Percentiles rank a stretch among this genome's conserved stretches.
These are phyloP conservation scores for Sclerotinia borealis DNA, from an alignment of 2,329 filamentous ascomycete species.

Conservation along the genomic window DNA sequence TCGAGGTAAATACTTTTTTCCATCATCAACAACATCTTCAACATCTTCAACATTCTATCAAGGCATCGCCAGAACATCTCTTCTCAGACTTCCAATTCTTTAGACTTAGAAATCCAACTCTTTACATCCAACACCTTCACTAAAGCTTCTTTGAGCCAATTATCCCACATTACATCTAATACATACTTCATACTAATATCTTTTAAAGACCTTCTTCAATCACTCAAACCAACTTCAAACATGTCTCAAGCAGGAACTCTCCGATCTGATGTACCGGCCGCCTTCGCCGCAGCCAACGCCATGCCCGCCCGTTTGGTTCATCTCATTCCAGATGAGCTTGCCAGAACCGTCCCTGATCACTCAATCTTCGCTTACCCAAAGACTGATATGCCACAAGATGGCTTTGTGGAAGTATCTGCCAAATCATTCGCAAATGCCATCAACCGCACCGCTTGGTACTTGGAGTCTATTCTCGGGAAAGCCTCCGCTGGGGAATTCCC, in stretches of 20 bases:
- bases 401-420: slow-evolving; percentile 21
- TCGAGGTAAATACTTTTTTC: background rate
- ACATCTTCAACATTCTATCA: slow-evolving; percentile 2
- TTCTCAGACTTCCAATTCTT: slow-evolving; percentile 2
- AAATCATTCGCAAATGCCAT: slow-evolving; percentile 21
- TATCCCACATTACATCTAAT: background rate
- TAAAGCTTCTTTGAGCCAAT: slow-evolving; percentile 4
- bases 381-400: slow-evolving; percentile 18
- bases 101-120: background rate
- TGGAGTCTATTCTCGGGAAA: slow-evolving; percentile 16
- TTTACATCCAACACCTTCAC: background rate
- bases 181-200: slow-evolving; percentile 2
- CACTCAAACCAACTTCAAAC: slow-evolving; percentile 6
- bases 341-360: slow-evolving; percentile 17
- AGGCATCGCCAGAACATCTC: background rate
- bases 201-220: background rate
- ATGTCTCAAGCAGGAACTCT: slow-evolving; percentile 16
- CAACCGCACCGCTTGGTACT: slow-evolving; percentile 21
- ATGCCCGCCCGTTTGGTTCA: slow-evolving; percentile 18
- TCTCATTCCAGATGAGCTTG: slow-evolving; percentile 21
- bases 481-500: slow-evolving; percentile 8
- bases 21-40: slow-evolving; percentile 9
- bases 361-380: slow-evolving; percentile 22
- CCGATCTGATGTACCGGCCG: slow-evolving; percentile 6
- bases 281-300: slow-evolving; percentile 10